Conservation (phyloP, 345 rosid genomes). For the Hibiscus trionum region DNA sequence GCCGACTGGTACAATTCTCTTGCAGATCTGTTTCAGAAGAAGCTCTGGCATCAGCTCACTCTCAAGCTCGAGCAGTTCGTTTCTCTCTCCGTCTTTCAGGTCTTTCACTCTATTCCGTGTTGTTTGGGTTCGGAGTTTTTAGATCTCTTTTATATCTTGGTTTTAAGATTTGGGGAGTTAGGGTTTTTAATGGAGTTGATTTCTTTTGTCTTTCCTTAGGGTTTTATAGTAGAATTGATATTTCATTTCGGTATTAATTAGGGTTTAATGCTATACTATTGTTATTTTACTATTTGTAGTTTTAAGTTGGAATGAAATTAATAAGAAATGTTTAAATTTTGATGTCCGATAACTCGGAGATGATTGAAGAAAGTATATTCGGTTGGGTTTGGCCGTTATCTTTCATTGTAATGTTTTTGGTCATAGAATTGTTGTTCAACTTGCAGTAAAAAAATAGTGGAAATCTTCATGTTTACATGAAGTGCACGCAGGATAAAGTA, state of each 20-base stretch:
- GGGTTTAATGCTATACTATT: background rate
- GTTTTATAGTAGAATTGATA: background rate
- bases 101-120: background rate
- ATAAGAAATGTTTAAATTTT: background rate
- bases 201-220: background rate
- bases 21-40: background rate
- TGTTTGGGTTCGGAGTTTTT: background rate
- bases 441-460: background rate
- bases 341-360: background rate
- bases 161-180: background rate
- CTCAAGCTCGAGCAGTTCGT: background rate
- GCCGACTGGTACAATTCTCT: background rate
- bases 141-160: background rate
- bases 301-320: background rate
- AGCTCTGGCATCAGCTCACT: background rate
- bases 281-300: background rate
- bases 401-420: background rate
- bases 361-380: background rate
- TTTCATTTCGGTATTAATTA: background rate
- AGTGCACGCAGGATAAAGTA: background rate
- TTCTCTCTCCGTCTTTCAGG: background rate
- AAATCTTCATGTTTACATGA: background rate
- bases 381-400: background rate
- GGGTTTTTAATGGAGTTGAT: background rate
- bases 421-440: background rate